Evolutionary conservation across 805 yeast genomes (phyloP).

Genomic region (Candida cerambycidarum): DNA sequence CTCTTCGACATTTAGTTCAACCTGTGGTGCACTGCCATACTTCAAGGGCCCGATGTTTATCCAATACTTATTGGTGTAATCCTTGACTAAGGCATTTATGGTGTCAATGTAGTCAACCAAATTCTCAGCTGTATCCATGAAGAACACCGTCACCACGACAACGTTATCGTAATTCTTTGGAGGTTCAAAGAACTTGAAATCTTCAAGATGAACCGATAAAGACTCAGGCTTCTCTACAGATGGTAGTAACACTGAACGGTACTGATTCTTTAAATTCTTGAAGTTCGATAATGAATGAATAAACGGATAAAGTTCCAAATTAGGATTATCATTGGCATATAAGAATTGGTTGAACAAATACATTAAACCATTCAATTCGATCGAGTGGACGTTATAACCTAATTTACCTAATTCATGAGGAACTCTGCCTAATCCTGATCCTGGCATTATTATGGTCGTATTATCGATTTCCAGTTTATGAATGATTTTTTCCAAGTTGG

Average conservation of each 20-base stretch:
- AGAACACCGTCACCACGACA: slow-evolving; percentile 67
- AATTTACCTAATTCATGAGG: slow-evolving; percentile 60
- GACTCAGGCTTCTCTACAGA: slow-evolving; percentile 43
- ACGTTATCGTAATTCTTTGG: slow-evolving; percentile 40
- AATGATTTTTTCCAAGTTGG: slow-evolving; percentile 38
- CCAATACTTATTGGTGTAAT: slow-evolving; percentile 61
- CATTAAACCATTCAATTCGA: slow-evolving; percentile 80
- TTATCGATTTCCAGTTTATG: slow-evolving; percentile 27
- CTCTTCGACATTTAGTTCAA: slow-evolving; percentile 76
- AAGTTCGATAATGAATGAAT: slow-evolving; percentile 73
- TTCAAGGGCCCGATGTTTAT: slow-evolving; percentile 89
- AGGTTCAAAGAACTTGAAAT: slow-evolving; percentile 56
- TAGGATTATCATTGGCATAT: slow-evolving; percentile 33
- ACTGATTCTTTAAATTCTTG: slow-evolving; percentile 46
- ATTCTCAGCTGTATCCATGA: slow-evolving; percentile 91
- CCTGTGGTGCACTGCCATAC: slow-evolving; percentile 81
- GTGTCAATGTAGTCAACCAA: slow-evolving; percentile 71
- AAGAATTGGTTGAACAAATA: slow-evolving; percentile 62
- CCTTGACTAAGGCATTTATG: slow-evolving; percentile 38
- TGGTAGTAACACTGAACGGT: slow-evolving; percentile 39
- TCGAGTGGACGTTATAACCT: slow-evolving; percentile 58
- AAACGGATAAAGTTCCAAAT: slow-evolving; percentile 39
- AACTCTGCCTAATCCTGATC: slow-evolving; percentile 81
- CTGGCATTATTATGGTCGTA: slow-evolving; percentile 72
- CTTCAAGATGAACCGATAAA: slow-evolving; percentile 52